Conservation (phyloP, 495 filamentous ascomycete species). For the Staphylotrichum longicolle region DNA sequence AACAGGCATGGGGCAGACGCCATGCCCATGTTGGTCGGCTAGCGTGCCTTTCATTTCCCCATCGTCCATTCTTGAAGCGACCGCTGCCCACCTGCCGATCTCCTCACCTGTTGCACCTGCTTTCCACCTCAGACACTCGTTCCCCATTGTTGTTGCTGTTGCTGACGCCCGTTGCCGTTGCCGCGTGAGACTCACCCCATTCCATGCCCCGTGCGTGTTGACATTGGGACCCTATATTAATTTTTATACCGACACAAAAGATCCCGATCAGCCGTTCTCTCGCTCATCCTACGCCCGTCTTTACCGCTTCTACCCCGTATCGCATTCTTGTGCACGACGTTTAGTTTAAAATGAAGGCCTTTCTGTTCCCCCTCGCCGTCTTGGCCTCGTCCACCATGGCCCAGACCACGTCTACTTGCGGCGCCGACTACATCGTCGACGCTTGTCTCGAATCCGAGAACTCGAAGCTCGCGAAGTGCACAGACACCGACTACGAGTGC, state of each 20-base stretch:
- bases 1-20: not conserved
- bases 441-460: constrained; percentile 42
- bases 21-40: constrained; percentile 17
- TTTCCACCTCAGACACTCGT: not conserved
- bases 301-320: not conserved
- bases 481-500: constrained; percentile 40
- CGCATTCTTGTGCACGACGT: not conserved
- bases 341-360: constrained; percentile 32
- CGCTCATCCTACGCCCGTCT: constrained; percentile 7
- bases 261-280: not conserved
- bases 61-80: constrained; percentile 3
- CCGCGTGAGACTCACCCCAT: constrained; percentile 26
- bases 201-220: constrained; percentile 14
- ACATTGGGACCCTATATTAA: constrained; percentile 13
- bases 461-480: constrained; percentile 39
- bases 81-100: not conserved
- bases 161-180: constrained; percentile 25
- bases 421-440: constrained; percentile 47
- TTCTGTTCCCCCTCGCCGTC: constrained; percentile 32
- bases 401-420: constrained; percentile 33
- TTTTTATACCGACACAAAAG: not conserved
- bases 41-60: constrained; percentile 18
- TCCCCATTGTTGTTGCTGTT: constrained; percentile 11
- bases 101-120: not conserved
- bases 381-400: constrained; percentile 35